phyloP scores from a whole-genome alignment of 1,284 basidiomycete genomes.

The Rhodotorula glutinis region DNA sequence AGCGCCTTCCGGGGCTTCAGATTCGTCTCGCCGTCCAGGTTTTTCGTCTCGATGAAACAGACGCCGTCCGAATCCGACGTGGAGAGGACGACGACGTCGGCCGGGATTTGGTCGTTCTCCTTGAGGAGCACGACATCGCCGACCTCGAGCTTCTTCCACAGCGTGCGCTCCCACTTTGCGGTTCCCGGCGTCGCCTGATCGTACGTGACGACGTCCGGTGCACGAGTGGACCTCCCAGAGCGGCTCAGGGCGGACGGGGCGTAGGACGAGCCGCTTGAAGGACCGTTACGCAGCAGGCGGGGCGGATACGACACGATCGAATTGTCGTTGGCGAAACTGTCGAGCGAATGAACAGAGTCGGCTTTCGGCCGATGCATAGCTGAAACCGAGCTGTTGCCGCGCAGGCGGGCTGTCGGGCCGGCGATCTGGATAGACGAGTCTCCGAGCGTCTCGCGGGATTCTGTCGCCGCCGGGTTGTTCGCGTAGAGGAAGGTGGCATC shows the following conservation, averaged over 20 bases:
- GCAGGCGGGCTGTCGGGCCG: slow-evolving; percentile 6
- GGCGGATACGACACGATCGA: slow-evolving; percentile 25
- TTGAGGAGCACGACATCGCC: slow-evolving; percentile 89
- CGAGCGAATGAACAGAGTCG: slow-evolving; percentile 39
- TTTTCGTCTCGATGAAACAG: slow-evolving; percentile 53
- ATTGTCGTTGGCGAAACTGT: slow-evolving; percentile 27
- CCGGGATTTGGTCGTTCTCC: slow-evolving; percentile 93
- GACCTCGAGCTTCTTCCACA: slow-evolving; percentile 98
- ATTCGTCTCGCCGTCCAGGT: slow-evolving; percentile 92
- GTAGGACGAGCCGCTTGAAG: slow-evolving; percentile 5
- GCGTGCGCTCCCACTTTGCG: slow-evolving; percentile 85
- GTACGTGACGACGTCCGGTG: slow-evolving; percentile 73
- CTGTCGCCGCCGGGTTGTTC: slow-evolving; percentile 15
- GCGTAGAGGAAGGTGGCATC: slow-evolving; percentile 49
- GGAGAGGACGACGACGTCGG: slow-evolving; percentile 85
- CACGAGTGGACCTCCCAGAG: neutral
- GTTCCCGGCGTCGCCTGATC: slow-evolving; percentile 64
- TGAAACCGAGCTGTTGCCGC: slow-evolving; percentile 9
- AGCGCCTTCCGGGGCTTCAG: slow-evolving; percentile 79
- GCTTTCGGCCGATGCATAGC: slow-evolving; percentile 5
- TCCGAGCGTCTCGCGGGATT: slow-evolving; percentile 22
- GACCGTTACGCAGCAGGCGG: slow-evolving; percentile 4
- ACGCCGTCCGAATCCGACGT: slow-evolving; percentile 53
- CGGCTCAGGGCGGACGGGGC: slow-evolving; percentile 9
- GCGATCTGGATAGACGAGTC: slow-evolving; percentile 38